Conservation (phyloP, 192 early-diverging fungal genomes). For the Backusella sp. region DNA sequence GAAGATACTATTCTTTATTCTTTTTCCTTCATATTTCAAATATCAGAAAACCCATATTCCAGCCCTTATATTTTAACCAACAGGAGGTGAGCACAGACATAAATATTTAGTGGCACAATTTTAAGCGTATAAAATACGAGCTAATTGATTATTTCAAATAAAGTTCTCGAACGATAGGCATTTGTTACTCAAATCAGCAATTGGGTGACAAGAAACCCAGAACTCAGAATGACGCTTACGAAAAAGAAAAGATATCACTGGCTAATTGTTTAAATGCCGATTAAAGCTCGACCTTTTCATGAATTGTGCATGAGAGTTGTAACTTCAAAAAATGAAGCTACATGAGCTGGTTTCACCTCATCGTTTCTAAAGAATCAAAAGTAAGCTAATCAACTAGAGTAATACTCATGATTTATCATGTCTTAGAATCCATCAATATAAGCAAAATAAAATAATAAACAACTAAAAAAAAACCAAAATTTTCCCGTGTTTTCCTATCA, state of each 20-base stretch:
- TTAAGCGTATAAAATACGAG: neutral
- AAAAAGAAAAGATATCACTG: neutral
- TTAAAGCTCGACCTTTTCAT: neutral
- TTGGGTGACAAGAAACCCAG: neutral
- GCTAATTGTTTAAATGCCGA: neutral
- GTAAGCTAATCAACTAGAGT: neutral
- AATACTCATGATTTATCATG: neutral
- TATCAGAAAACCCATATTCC: neutral
- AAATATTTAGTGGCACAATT: neutral
- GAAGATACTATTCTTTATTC: neutral
- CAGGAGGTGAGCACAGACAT: constrained; percentile 6
- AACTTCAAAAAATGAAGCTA: neutral
- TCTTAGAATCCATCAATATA: neutral
- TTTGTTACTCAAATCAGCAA: constrained; percentile 2
- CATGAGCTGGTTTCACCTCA: neutral
- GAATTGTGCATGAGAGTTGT: constrained; percentile 5
- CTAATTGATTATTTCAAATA: constrained; percentile 2
- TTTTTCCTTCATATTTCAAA: neutral
- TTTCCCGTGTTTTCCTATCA: neutral
- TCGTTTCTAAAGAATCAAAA: neutral
- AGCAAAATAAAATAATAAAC: neutral
- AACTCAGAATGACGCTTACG: constrained; percentile 5
- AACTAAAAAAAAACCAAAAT: neutral
- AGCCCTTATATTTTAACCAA: neutral
- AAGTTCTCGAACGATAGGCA: neutral